Evolutionary conservation across 768 basidiomycete species (phyloP).

Genomic region (Termitomyces sp.): DNA sequence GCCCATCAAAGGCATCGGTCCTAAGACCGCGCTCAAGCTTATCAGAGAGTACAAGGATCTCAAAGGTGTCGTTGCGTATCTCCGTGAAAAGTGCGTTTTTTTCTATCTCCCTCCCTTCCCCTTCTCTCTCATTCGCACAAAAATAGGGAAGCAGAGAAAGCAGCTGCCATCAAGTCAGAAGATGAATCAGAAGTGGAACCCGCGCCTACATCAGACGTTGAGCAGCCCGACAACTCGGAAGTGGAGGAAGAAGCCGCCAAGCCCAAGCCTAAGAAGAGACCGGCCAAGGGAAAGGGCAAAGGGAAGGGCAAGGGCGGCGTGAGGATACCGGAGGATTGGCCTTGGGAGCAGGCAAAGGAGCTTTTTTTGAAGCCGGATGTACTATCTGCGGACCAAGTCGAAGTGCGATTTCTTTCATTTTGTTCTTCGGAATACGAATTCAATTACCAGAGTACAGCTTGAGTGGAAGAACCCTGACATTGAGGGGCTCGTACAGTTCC

Average conservation of each 20-base stretch:
- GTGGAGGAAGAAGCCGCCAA: constrained; percentile 22
- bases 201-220: constrained; percentile 40
- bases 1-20: constrained; percentile 95
- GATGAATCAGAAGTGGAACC: constrained; percentile 28
- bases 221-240: constrained; percentile 29
- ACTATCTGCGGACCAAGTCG: constrained; percentile 74
- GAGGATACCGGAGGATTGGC: constrained; percentile 90
- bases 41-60: constrained; percentile 77
- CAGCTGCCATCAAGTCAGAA: constrained; percentile 26
- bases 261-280: constrained; percentile 33
- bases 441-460: constrained; percentile 42
- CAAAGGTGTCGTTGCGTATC: constrained; percentile 65
- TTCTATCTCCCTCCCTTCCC: background rate
- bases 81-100: constrained; percentile 63
- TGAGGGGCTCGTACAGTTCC: constrained; percentile 88
- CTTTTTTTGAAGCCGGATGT: constrained; percentile 91
- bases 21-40: constrained; percentile 92
- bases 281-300: constrained; percentile 37
- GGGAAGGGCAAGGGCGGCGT: constrained; percentile 75
- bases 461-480: constrained; percentile 94
- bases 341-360: constrained; percentile 92
- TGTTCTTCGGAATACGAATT: background rate
- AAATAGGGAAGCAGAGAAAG: constrained; percentile 37
- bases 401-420: constrained; percentile 40
- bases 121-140: background rate